phyloP scores from a whole-genome alignment of 1,284 basidiomycete genomes.

The Rhodotorula sp. region DNA sequence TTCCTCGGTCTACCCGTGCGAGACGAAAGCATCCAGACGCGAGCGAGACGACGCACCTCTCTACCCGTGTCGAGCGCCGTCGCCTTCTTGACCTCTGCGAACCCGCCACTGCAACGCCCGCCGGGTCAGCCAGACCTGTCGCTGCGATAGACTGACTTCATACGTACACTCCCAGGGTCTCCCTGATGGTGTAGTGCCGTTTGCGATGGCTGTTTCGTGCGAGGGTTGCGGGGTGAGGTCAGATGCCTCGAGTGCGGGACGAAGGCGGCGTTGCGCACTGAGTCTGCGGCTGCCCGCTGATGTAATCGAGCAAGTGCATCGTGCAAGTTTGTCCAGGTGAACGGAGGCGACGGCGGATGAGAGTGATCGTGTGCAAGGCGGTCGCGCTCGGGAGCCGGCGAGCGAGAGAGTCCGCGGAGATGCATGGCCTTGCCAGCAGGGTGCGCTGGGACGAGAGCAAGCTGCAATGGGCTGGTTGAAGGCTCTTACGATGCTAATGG shows the following conservation, averaged over 20 bases:
- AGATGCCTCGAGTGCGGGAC: background rate
- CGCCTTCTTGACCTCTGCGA: conserved; percentile 29
- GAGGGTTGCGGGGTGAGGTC: background rate
- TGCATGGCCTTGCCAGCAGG: no score
- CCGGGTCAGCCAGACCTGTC: background rate
- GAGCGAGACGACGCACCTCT: conserved; percentile 1
- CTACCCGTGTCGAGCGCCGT: conserved; percentile 12
- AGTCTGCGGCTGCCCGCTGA: conserved; percentile 17
- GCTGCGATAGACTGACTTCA: background rate
- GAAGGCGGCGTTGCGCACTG: conserved; percentile 7
- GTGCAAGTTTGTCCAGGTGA: no score
- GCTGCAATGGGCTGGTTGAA: no score
- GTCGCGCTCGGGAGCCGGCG: no score
- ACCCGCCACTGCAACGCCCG: conserved; percentile 2
- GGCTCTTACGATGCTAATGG: no score
- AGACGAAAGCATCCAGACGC: background rate
- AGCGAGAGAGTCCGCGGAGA: no score
- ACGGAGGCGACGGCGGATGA: no score
- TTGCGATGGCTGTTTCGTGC: conserved; percentile 10
- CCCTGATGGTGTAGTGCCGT: conserved; percentile 10
- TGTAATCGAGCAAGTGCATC: conserved; percentile 27
- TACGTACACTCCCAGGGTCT: conserved; percentile 16
- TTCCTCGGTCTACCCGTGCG: no score
- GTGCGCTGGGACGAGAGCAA: no score
- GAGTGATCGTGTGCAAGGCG: no score